Base-by-base conservation (phyloP, 352 stramenopile genomes). In the Globisporangium yorkense region DNA sequence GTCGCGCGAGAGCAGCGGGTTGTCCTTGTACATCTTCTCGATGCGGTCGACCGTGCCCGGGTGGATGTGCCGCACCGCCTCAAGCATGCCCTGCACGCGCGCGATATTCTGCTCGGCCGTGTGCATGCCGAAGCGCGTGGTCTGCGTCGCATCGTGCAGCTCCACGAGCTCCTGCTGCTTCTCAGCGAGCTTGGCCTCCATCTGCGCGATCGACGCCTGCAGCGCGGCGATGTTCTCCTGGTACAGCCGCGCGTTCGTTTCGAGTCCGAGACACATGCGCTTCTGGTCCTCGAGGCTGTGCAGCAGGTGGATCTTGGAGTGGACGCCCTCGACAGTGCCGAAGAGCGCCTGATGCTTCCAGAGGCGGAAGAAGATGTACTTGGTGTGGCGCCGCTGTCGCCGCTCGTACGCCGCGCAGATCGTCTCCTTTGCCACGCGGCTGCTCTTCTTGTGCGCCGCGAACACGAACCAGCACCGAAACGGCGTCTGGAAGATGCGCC, bases 311-410 rank as follows among this genome's bases (percentile, higher is more conserved):
- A 87, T 41, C 35, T 85, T 77, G 8, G 78, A 88, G 57, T 89
- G 83, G 24, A 88, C 66, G 1, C 75, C 68, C 47, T 92, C 78
- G 49, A 88, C 73, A 35, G 72, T 80, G 0, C 83, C 83, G 58
- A 91, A 92, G 13, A 89, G 60, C 18, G 81, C 63, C 31, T 89
- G 80, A 59, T 91, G 83, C 54, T 91, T 88, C 83, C 83, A 92
- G 12, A 92, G 56, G 1, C 80, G 77, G 24, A 92, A 92, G 67
- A 92, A 89, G 50, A 69, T 73, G 65, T 90, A 92, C 72, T 88
- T 88, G 35, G 58, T 78, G 29, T 90, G 77, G 2, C 80, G 76
- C 2, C 73, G 63, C 37, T 83, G 70, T 6, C 83, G 69, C 0
- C 80, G 76, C 51, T 85, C 68, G 62, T 88, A 92, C 16, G 83